Conservation (phyloP, 2,329 filamentous ascomycete genomes). For the Penicillium nordicum region DNA sequence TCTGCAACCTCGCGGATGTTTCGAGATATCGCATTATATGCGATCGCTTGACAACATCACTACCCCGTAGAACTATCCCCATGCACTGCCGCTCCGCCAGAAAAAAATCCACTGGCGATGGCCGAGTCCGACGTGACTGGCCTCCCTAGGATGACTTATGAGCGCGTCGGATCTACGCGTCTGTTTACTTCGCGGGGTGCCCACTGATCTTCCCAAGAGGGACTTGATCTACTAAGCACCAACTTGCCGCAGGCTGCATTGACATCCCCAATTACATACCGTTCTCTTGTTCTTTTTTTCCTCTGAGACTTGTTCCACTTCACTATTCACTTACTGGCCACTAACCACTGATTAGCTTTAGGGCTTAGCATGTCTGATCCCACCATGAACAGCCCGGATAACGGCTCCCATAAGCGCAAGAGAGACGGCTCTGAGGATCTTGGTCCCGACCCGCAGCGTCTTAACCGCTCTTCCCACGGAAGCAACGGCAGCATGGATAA, state of each 20-base stretch:
- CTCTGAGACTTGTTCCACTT: background rate
- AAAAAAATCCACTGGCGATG: background rate
- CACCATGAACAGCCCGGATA: slow-evolving; percentile 36
- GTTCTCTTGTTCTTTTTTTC: background rate
- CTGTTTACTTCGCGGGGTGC: slow-evolving; percentile 19
- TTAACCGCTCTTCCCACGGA: slow-evolving; percentile 41
- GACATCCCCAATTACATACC: background rate
- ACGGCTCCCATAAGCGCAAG: slow-evolving; percentile 40
- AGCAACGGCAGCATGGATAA: slow-evolving; percentile 40
- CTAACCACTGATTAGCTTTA: slow-evolving; percentile 18
- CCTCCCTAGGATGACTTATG: background rate
- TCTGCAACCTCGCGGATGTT: slow-evolving; percentile 3
- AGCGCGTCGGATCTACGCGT: slow-evolving; percentile 34
- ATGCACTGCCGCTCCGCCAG: background rate
- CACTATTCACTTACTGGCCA: slow-evolving; percentile 1
- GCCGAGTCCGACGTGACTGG: slow-evolving; percentile 1
- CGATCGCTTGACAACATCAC: background rate
- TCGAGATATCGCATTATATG: background rate
- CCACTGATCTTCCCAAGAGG: slow-evolving; percentile 12
- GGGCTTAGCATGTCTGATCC: slow-evolving; percentile 37
- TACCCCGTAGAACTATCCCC: background rate
- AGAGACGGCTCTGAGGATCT: slow-evolving; percentile 39
- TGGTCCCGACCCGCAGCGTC: slow-evolving; percentile 40
- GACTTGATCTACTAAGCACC: slow-evolving; percentile 7
- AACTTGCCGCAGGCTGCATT: slow-evolving; percentile 6